Base-by-base conservation (phyloP, 2,329 filamentous ascomycete species). In the Ophiostoma fasciatum region DNA sequence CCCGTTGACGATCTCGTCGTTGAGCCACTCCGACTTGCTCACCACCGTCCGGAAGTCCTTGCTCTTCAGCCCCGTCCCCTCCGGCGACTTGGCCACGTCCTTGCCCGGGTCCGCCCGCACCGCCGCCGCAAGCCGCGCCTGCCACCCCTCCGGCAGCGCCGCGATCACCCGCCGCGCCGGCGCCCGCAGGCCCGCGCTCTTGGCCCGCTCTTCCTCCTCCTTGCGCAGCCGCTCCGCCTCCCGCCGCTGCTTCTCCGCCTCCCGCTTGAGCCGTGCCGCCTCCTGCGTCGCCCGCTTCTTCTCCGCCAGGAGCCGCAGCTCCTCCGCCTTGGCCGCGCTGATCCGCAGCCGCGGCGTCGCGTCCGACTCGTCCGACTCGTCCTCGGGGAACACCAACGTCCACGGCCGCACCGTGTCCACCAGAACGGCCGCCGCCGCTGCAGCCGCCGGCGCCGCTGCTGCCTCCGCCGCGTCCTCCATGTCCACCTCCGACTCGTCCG, bases 1-100 rank as follows among this genome's bases (percentile, higher is more conserved):
- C 12, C 71, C 70, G 46, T 83, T 82, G 46, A 88, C 71, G 34
- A 80, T 71, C 46, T 82, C 76, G 51, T 87, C 82, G 44, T 87
- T 85, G 7, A 88, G 64, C 81, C 81, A 88, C 20, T 62, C 62
- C 1, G 56, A 62, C 8, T 59, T 52, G 14, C 61, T 60, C 13
- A 78, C 61, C 7, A 85, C 56, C 31, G 66, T 77, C n/a, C 57
- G 60, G 46, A 84, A 77, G 49, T 82, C 78, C 35, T 71, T 68
- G 2, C 59, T 51, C 1, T 50, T 59, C 13, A 82, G 55, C 11
- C 66, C 59, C 3, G 60, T 60, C 2, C 66, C 64, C 42, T 69
- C 66, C 7, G 57, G 54, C 9, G 66, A 64, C 36, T 51, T 61
- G 39, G 60, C 62, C 34, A 71, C 52, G 33, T 52, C 54, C 7